These are phyloP conservation scores for Mortierella sp. DNA, from an alignment of 371 early-diverging fungal species.

Conservation along the genomic window DNA sequence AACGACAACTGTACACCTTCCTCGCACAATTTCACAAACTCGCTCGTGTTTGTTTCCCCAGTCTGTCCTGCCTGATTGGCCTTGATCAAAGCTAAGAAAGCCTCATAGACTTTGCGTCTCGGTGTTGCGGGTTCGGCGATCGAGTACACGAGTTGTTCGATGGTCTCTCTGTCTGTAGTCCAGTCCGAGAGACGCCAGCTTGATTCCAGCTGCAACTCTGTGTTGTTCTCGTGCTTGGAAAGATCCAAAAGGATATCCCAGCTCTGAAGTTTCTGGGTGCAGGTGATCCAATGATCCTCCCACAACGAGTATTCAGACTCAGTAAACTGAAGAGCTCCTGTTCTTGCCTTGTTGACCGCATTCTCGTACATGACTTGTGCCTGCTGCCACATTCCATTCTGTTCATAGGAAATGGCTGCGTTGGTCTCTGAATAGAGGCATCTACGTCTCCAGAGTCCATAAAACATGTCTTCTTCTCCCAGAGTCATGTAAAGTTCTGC, in stretches of 20 bases:
- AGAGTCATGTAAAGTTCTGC: conserved; percentile 83
- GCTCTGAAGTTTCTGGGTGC: conserved; percentile 95
- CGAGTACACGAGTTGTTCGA: conserved; percentile 71
- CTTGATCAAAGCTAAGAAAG: conserved; percentile 82
- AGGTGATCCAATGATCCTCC: conserved; percentile 97
- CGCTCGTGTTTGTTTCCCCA: conserved; percentile 54
- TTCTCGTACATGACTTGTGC: conserved; percentile 95
- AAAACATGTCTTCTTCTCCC: conserved; percentile 91
- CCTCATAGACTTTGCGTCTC: conserved; percentile 86
- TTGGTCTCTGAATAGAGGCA: conserved; percentile 96
- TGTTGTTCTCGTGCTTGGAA: conserved; percentile 88
- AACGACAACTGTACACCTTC: conserved; percentile 90
- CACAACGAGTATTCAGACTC: conserved; percentile 97
- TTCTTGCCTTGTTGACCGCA: conserved; percentile 93
- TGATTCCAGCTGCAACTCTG: conserved; percentile 86
- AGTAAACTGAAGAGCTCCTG: conserved; percentile 89
- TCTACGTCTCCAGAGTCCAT: conserved; percentile 93
- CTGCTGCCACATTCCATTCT: conserved; percentile 92
- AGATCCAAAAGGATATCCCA: conserved; percentile 98
- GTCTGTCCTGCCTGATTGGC: conserved; percentile 71
- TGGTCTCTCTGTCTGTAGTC: conserved; percentile 79
- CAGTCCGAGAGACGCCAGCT: conserved; percentile 95
- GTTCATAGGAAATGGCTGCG: conserved; percentile 95
- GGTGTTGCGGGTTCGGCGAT: conserved; percentile 70
- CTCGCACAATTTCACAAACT: conserved; percentile 86